Conservation (phyloP, 805 yeast genomes). For the Zygotorulaspora sp. region DNA sequence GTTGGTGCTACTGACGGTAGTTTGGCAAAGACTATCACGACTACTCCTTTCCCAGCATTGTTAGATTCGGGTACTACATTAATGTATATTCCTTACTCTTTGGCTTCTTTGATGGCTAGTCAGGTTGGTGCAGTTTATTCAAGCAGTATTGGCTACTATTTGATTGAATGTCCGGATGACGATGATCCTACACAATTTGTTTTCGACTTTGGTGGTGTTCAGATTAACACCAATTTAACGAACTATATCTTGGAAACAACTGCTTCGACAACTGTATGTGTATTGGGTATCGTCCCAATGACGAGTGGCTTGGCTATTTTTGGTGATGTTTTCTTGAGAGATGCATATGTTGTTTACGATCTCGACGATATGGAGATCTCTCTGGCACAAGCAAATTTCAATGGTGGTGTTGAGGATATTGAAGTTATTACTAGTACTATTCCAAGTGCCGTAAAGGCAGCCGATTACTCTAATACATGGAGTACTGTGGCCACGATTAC, state of each 20-base stretch:
- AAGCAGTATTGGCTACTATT: slow-evolving; percentile 41
- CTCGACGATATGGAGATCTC: slow-evolving; percentile 54
- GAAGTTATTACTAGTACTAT: slow-evolving; percentile 29
- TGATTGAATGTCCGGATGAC: slow-evolving; percentile 40
- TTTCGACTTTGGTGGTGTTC: slow-evolving; percentile 57
- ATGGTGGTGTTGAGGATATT: slow-evolving; percentile 17
- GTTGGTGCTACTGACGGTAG: slow-evolving; percentile 27
- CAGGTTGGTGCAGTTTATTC: slow-evolving; percentile 45
- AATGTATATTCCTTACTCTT: slow-evolving; percentile 41
- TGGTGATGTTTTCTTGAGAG: slow-evolving; percentile 55
- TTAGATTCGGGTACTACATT: slow-evolving; percentile 44
- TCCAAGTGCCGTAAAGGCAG: slow-evolving; percentile 49
- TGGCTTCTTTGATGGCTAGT: slow-evolving; percentile 37
- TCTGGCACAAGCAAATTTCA: slow-evolving; percentile 45
- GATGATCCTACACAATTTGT: slow-evolving; percentile 35
- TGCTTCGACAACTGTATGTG: slow-evolving; percentile 36
- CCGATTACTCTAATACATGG: slow-evolving; percentile 46
- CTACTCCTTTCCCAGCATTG: slow-evolving; percentile 38
- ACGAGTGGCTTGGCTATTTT: slow-evolving; percentile 36
- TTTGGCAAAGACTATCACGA: slow-evolving; percentile 30
- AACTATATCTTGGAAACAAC: slow-evolving; percentile 29
- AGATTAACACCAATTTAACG: slow-evolving; percentile 46
- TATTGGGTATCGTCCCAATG: slow-evolving; percentile 39
- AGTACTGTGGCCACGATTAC: slow-evolving; percentile 23
- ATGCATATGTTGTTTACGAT: slow-evolving; percentile 63